Percentiles rank a stretch among this genome's conserved stretches.
phyloP scores from a whole-genome alignment of 305 asterid species.

The Ruellia speciosa region DNA sequence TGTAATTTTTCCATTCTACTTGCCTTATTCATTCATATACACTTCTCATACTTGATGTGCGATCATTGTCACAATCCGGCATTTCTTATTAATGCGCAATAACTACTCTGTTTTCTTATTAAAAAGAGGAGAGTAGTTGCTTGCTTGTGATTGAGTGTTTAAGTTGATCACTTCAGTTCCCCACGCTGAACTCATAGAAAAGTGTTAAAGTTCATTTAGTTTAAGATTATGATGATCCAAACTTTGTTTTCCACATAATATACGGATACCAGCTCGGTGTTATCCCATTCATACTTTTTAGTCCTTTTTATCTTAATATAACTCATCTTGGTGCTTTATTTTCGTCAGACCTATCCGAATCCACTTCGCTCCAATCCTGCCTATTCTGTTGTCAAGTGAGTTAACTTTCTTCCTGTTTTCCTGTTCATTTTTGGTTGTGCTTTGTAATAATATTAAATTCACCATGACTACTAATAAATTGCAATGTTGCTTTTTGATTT shows the following conservation, averaged over 20 bases:
- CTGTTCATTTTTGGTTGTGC: conserved; percentile 6
- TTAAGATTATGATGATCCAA: background rate
- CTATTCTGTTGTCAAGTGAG: conserved; percentile 94
- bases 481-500: conserved; percentile 21
- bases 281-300: background rate
- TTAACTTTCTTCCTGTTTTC: conserved; percentile 21
- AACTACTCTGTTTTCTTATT: background rate
- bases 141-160: background rate
- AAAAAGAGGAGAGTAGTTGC: background rate
- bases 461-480: conserved; percentile 13
- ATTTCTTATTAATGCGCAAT: too few species aligned
- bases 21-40: background rate
- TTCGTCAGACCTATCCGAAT: conserved; percentile 73
- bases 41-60: too few species aligned
- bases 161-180: background rate
- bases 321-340: conserved; percentile 22
- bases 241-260: background rate
- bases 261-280: conserved; percentile 4
- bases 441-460: conserved; percentile 19
- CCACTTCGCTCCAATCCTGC: conserved; percentile 86
- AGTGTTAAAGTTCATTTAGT: too few species aligned
- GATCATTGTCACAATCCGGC: too few species aligned
- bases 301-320: background rate
- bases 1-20: too few species aligned
- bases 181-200: background rate